These are phyloP conservation scores for Teratosphaeria nubilosa DNA, from an alignment of 2,329 filamentous ascomycete species.

Conservation along the genomic window DNA sequence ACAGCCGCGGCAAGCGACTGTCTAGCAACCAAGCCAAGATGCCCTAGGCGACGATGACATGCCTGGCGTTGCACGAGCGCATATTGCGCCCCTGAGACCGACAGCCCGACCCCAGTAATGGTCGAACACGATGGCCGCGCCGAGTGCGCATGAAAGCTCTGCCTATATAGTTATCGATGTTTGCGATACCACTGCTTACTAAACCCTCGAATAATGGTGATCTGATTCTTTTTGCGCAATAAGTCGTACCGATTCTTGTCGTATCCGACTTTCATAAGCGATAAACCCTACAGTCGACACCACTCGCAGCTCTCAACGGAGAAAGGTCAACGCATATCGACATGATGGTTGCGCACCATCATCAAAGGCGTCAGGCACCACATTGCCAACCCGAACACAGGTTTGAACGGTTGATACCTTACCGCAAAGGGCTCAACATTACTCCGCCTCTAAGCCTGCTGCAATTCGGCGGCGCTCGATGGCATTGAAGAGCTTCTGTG, in stretches of 20 bases:
- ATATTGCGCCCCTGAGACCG: neutral
- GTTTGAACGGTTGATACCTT: neutral
- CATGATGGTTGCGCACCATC: too few species aligned
- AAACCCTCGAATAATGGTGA: neutral
- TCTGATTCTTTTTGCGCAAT: neutral
- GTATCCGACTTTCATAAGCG: neutral
- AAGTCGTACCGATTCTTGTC: too few species aligned
- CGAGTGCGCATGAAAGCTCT: neutral
- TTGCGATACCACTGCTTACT: neutral
- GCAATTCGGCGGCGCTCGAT: slow-evolving; percentile 7
- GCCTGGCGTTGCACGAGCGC: neutral
- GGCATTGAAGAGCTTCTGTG: slow-evolving; percentile 11
- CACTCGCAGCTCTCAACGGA: neutral
- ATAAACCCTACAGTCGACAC: neutral
- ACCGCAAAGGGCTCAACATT: neutral
- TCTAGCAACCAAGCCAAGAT: neutral
- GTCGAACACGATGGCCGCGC: neutral
- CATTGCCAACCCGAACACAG: too few species aligned
- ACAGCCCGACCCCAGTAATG: neutral
- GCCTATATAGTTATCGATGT: neutral
- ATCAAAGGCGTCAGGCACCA: too few species aligned
- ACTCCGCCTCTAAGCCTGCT: neutral
- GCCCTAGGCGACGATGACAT: neutral
- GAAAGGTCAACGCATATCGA: too few species aligned
- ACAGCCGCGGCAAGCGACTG: neutral